A percentile compares a stretch with the other conserved stretches of the same genome.
These are phyloP conservation scores for Scleroderma citrinum DNA, from an alignment of 768 basidiomycete species.

Conservation along the genomic window DNA sequence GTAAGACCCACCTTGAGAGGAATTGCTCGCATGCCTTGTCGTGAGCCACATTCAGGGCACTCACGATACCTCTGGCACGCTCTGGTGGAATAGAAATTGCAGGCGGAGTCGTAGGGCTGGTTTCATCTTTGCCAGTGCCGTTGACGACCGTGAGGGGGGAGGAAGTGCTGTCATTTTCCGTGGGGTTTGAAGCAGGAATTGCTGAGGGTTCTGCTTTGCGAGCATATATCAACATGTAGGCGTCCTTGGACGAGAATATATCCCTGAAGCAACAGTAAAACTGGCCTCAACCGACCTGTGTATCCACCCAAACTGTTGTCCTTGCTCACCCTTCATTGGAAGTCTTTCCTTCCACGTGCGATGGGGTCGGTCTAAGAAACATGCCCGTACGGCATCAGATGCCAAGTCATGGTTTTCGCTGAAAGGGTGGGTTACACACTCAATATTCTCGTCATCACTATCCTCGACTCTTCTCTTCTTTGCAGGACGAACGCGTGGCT, in stretches of 20 bases:
- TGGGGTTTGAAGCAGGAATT: conserved; percentile 8
- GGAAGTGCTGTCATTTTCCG: conserved; percentile 9
- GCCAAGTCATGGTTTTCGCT: not conserved
- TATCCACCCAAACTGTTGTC: conserved; percentile 68
- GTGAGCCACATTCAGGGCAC: conserved; percentile 49
- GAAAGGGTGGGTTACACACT: conserved; percentile 21
- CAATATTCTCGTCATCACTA: conserved; percentile 47
- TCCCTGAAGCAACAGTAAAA: conserved; percentile 30
- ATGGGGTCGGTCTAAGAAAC: conserved; percentile 15
- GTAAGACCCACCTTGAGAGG: conserved; percentile 36
- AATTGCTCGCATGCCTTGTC: conserved; percentile 47
- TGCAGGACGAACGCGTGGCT: conserved; percentile 35
- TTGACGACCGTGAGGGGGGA: conserved; percentile 10
- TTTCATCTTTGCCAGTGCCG: not conserved
- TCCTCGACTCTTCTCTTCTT: conserved; percentile 51
- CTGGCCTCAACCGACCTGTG: conserved; percentile 10
- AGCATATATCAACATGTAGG: conserved; percentile 93
- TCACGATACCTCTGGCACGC: conserved; percentile 49
- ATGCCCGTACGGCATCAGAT: not conserved
- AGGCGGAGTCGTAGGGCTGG: not conserved
- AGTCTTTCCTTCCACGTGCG: conserved; percentile 14
- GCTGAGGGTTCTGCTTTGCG: conserved; percentile 31
- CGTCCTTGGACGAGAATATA: conserved; percentile 70
- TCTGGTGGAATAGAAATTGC: conserved; percentile 43
- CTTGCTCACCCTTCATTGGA: conserved; percentile 73